A percentile compares a stretch with the other conserved stretches of the same genome.
Conservation (phyloP, 169 alveolate species). For the Cryptosporidium sp. region DNA sequence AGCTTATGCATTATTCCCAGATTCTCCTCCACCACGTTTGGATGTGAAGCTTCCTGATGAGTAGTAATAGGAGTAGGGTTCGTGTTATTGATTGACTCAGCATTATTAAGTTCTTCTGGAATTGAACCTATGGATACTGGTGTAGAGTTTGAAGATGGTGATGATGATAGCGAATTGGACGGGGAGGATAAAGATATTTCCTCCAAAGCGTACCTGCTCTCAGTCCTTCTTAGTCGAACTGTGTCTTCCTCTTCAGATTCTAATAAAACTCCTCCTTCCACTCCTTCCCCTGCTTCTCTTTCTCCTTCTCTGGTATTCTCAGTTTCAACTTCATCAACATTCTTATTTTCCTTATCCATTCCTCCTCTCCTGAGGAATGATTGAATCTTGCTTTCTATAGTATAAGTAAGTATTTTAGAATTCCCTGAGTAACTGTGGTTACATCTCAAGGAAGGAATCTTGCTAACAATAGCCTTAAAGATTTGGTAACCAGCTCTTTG, state of each 20-base stretch:
- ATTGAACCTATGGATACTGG: slow-evolving; percentile 16
- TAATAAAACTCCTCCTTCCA: slow-evolving; percentile 76
- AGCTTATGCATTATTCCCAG: slow-evolving; percentile 45
- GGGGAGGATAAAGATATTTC: neutral
- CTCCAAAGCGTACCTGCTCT: slow-evolving; percentile 4
- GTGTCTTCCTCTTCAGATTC: neutral
- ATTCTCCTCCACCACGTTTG: neutral
- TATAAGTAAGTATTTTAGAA: slow-evolving; percentile 13
- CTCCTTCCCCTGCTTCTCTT: neutral
- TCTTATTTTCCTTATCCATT: slow-evolving; percentile 14
- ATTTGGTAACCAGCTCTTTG: slow-evolving; percentile 54
- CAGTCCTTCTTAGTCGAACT: slow-evolving; percentile 13
- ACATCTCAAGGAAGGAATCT: slow-evolving; percentile 62
- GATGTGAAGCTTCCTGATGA: neutral
- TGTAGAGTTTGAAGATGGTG: slow-evolving; percentile 4
- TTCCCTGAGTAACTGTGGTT: slow-evolving; percentile 46
- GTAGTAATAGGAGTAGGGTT: slow-evolving; percentile 24
- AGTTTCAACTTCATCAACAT: slow-evolving; percentile 33
- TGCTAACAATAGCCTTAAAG: slow-evolving; percentile 2
- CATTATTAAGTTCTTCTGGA: slow-evolving; percentile 9
- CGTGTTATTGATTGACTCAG: slow-evolving; percentile 25
- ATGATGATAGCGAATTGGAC: neutral
- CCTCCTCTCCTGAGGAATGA: slow-evolving; percentile 19
- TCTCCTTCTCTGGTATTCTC: slow-evolving; percentile 70
- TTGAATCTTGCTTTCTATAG: slow-evolving; percentile 39